Conservation (phyloP, 2,329 filamentous ascomycete species). For the Hymenotorrendiella dingleyae region DNA sequence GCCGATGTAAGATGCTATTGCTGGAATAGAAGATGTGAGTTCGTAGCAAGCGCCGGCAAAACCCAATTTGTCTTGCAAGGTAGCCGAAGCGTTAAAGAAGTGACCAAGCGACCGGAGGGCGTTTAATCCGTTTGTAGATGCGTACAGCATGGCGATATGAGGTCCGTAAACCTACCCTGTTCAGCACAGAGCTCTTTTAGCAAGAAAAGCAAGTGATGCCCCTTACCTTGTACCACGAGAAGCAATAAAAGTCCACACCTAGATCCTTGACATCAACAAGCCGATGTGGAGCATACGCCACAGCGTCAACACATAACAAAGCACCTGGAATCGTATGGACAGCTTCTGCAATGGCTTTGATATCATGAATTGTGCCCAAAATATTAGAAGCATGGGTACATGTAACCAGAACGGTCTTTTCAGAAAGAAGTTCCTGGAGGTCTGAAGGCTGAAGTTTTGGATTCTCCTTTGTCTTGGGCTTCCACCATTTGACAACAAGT, state of each 20-base stretch:
- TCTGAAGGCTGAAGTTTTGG: conserved; percentile 53
- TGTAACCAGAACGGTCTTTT: conserved; percentile 62
- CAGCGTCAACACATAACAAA: conserved; percentile 67
- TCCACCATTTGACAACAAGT: conserved; percentile 67
- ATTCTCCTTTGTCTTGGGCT: conserved; percentile 41
- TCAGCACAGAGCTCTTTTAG: neutral
- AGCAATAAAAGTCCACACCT: conserved; percentile 70
- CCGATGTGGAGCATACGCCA: conserved; percentile 70
- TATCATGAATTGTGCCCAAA: conserved; percentile 63
- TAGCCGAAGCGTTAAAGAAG: conserved; percentile 58
- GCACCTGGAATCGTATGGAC: conserved; percentile 47
- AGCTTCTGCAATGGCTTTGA: conserved; percentile 47
- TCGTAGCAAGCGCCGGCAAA: conserved; percentile 68
- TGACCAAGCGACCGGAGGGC: conserved; percentile 54
- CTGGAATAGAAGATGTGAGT: conserved; percentile 55
- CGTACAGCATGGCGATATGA: conserved; percentile 67
- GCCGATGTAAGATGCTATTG: conserved; percentile 56
- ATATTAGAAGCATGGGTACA: conserved; percentile 73
- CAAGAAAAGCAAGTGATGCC: neutral
- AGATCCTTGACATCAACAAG: conserved; percentile 61
- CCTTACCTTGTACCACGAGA: conserved; percentile 71
- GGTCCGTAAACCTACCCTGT: conserved; percentile 59
- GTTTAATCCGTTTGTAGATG: conserved; percentile 48
- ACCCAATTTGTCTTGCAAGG: conserved; percentile 61
- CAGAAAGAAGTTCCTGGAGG: conserved; percentile 52